These are phyloP conservation scores for Kwoniella dendrophila DNA, from an alignment of 768 basidiomycete genomes.

Conservation along the genomic window DNA sequence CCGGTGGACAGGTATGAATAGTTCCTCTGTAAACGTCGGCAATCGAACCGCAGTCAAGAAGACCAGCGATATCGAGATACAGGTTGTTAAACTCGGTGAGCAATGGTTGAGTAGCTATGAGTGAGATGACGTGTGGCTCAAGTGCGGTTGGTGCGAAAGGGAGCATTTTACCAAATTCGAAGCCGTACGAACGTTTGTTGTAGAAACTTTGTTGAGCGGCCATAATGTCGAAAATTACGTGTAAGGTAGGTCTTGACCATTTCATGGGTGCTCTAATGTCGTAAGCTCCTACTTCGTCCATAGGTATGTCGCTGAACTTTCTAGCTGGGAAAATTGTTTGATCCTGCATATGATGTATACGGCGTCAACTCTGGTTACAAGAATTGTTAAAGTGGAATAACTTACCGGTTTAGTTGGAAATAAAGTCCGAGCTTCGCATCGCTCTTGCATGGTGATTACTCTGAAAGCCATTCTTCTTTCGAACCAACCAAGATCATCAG, in stretches of 20 bases:
- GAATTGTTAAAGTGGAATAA: neutral
- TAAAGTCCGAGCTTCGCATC: neutral
- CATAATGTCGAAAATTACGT: neutral
- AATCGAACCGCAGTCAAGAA: neutral
- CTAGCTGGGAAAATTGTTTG: neutral
- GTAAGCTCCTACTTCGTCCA: neutral
- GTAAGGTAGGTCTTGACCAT: neutral
- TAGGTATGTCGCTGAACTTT: neutral
- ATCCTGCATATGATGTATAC: neutral
- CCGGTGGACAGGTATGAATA: neutral
- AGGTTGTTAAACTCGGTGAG: neutral
- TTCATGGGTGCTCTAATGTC: neutral
- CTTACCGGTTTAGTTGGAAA: neutral
- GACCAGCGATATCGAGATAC: neutral
- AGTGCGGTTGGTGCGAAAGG: neutral
- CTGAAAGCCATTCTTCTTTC: neutral
- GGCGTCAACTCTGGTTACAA: neutral
- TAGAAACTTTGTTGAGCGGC: neutral
- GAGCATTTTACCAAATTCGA: neutral
- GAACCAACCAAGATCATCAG: neutral
- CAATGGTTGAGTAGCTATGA: neutral
- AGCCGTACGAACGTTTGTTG: neutral
- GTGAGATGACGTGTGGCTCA: neutral
- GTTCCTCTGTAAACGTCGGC: conserved; percentile 7
- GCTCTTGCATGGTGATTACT: conserved; percentile 1